Base-by-base conservation (phyloP, 441 rosid genomes). In the Lepidium campestre region DNA sequence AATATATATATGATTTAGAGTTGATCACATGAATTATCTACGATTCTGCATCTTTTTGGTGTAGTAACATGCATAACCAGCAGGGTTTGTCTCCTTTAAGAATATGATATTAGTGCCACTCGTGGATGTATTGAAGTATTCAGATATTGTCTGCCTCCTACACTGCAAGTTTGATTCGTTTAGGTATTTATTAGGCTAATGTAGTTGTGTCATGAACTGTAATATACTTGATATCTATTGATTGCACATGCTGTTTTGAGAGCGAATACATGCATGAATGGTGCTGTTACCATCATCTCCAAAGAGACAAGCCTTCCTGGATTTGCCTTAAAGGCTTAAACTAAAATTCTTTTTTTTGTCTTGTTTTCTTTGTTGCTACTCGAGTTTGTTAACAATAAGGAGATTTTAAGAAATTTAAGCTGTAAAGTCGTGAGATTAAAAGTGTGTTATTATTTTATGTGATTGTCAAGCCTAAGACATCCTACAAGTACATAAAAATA, bases 71-170 rank as follows among this genome's bases (percentile, higher is more conserved):
- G 18, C 32, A 55, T 19, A 3, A 1, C 71, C 56, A 67, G 49
- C 10, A 5, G 4, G 39, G 47, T 47, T 67, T 67, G 63, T 67
- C 36, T 56, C 46, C 37, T 34, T 56, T 9, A 60, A 14, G 63
- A 35, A 59, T 49, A 59, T 27, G 17, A 50, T 68, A 58, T 48
- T 17, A 48, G 50, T 42, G 31, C 37, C 27, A 57, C 57, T 68
- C 34, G 48, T 35, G 35, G 49, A 17, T 67, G 37, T 65, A 46
- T 68, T 11, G 9, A 14, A 49, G 67, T 53, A 61, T 42, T 50
- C 39, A 34, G 6, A 61, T 62, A 62, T 69, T 70, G 74, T 54
- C 57, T 62, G 35, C 69, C 22, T 35, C 57, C 63, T 25, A 62
- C 63, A 62, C 49, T 36, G 12, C 63, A 70, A 8, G 13, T 17